Evolutionary conservation across 1,139 yeast species (phyloP).

Genomic region (Yamadazyma oceani): DNA sequence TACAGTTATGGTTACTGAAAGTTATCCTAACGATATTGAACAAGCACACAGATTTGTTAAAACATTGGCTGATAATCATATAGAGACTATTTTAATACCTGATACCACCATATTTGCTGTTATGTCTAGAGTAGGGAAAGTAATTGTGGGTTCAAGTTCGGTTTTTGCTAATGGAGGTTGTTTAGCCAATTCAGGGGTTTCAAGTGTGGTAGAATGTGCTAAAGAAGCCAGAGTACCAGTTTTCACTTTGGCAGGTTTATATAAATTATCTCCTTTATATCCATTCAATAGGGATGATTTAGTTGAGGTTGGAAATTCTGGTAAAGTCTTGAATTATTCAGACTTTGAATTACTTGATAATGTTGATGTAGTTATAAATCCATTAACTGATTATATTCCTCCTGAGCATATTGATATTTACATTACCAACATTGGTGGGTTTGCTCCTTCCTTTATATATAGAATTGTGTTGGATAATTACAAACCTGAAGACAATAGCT

Average conservation of each 20-base stretch:
- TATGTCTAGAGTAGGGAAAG: conserved; percentile 97
- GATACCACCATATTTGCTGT: conserved; percentile 92
- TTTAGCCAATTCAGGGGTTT: conserved; percentile 85
- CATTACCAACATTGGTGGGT: conserved; percentile 94
- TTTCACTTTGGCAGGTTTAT: conserved; percentile 90
- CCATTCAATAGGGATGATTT: conserved; percentile 89
- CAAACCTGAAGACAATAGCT: conserved; percentile 74
- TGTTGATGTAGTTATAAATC: conserved; percentile 81
- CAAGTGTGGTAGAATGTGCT: conserved; percentile 94
- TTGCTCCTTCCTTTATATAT: conserved; percentile 93
- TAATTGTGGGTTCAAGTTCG: conserved; percentile 85
- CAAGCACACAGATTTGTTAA: conserved; percentile 79
- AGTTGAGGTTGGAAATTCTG: conserved; percentile 92
- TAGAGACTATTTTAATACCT: conserved; percentile 88
- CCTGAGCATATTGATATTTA: conserved; percentile 95
- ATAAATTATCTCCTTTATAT: conserved; percentile 88
- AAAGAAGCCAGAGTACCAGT: conserved; percentile 94
- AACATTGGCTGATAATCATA: conserved; percentile 77
- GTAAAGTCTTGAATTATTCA: conserved; percentile 72
- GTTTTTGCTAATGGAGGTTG: conserved; percentile 98
- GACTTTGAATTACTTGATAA: conserved; percentile 65
- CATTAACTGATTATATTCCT: conserved; percentile 86
- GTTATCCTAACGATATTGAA: conserved; percentile 81
- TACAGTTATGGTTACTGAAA: conserved; percentile 89
- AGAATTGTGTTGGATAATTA: conserved; percentile 95